Evolutionary conservation across 306 rosid species (phyloP), one percentile per base, ranked within the genome.

Genomic region (Carpinus viminea): DNA sequence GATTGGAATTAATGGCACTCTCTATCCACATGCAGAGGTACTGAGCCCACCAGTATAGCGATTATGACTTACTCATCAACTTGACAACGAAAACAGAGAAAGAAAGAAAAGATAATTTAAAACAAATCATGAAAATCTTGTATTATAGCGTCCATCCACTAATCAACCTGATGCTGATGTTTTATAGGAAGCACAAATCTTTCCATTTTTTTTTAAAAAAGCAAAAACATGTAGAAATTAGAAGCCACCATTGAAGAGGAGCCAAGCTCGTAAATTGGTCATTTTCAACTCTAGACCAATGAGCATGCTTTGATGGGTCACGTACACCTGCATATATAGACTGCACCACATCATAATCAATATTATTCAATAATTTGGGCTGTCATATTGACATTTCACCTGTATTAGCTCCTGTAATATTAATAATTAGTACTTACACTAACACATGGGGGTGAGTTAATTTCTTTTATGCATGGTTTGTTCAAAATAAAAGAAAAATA

Each of bases 1-100:
- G 3, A 4, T 38, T 4, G 3, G 0, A 38, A 38, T 38, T 38
- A 38, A 38, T 38, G 43, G 43, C 43, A 1, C 43, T 38, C 45
- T 5, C 8, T 41, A 41, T 41, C 45, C 45, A 41, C 7, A 41
- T 41, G 8, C 6, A 41, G 1, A 6, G 45, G 45, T 5, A 41
- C 45, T 5, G 45, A 41, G 45, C 45, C 45, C 45, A 41, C 45
- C 45, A 41, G 45, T 41, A 1, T 7, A 41, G 45, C 9, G 45
- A 41, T 41, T 41, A 41, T 41, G 45, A 41, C 45, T 38, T 38
- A 38, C 68, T 83, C 28, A 5, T 13, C 47, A 74, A 43, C 68
- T 54, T 78, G 86, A 61, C 75, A 74, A 66, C 3, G 56, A 64
- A 43, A 72, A 26, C 8, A 61, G 12, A 26, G 43, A 26, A 26